Evolutionary conservation across 1,284 basidiomycete genomes (phyloP).

Genomic region (Cryptococcus maquisensis): DNA sequence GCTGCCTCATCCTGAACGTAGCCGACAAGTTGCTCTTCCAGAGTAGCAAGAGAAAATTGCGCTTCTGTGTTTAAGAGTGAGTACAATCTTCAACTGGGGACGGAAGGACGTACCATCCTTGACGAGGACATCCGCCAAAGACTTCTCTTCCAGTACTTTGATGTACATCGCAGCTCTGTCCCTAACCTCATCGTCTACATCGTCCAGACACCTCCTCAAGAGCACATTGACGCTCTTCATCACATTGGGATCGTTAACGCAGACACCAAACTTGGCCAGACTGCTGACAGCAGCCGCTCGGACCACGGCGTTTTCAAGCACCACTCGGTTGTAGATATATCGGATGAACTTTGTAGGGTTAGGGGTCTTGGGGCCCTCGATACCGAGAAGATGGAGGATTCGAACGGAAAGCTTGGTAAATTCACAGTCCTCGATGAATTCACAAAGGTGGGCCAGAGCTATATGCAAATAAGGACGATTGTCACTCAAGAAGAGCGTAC

Average conservation of each 20-base stretch:
- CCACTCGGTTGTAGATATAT: slow-evolving; percentile 99
- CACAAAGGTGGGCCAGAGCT: slow-evolving; percentile 97
- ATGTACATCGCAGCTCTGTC: slow-evolving; percentile 96
- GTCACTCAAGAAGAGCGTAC: slow-evolving; percentile 8
- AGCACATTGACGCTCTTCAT: slow-evolving; percentile 84
- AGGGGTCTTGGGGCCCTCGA: slow-evolving; percentile 91
- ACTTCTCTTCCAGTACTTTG: slow-evolving; percentile 72
- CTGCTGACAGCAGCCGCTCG: slow-evolving; percentile 92
- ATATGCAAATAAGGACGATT: slow-evolving; percentile 29
- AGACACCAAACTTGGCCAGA: slow-evolving; percentile 94
- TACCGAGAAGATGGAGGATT: slow-evolving; percentile 88
- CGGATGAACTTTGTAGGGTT: slow-evolving; percentile 98
- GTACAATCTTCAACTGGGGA: neutral
- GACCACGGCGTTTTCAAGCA: slow-evolving; percentile 97
- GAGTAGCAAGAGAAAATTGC: slow-evolving; percentile 77
- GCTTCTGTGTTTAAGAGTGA: slow-evolving; percentile 61
- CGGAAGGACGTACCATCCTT: slow-evolving; percentile 68
- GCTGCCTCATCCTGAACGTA: slow-evolving; percentile 80
- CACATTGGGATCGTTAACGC: slow-evolving; percentile 69
- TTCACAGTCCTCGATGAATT: slow-evolving; percentile 99
- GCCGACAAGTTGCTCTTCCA: slow-evolving; percentile 80
- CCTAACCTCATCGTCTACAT: slow-evolving; percentile 98
- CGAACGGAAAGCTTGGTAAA: slow-evolving; percentile 98
- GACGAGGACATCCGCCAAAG: slow-evolving; percentile 78
- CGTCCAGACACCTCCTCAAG: slow-evolving; percentile 85